phyloP scores from a whole-genome alignment of 2,329 filamentous ascomycete genomes.

The Malbranchea zuffiana region DNA sequence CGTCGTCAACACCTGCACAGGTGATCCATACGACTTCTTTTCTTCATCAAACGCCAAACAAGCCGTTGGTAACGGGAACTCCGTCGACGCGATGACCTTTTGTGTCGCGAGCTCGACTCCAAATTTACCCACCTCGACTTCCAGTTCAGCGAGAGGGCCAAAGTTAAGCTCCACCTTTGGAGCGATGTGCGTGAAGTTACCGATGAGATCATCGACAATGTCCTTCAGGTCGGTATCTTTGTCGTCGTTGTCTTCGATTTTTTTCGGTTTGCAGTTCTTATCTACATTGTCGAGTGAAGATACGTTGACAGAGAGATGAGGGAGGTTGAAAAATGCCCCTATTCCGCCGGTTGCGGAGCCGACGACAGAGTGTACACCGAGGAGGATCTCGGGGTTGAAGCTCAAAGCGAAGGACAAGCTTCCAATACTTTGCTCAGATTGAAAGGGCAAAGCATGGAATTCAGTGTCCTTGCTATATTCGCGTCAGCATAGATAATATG shows the following conservation, averaged over 20 bases:
- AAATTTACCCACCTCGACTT: slow-evolving; percentile 11
- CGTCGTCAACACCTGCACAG: slow-evolving; percentile 7
- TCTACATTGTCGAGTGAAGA: slow-evolving; percentile 15
- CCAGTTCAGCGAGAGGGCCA: slow-evolving; percentile 14
- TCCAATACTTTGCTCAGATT: slow-evolving; percentile 10
- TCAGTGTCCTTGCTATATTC: slow-evolving; percentile 13
- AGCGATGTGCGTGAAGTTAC: slow-evolving; percentile 15
- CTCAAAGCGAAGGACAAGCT: slow-evolving; percentile 12
- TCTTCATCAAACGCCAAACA: slow-evolving; percentile 17
- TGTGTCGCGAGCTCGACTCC: slow-evolving; percentile 3
- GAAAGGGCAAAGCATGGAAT: slow-evolving; percentile 15
- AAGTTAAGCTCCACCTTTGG: slow-evolving; percentile 17
- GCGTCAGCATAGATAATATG: neutral
- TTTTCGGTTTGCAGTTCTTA: slow-evolving; percentile 15
- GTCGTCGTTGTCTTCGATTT: neutral
- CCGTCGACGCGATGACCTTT: slow-evolving; percentile 8
- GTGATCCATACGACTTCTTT: slow-evolving; percentile 8
- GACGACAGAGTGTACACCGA: slow-evolving; percentile 13
- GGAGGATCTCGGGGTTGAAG: slow-evolving; percentile 17
- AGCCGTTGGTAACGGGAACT: slow-evolving; percentile 14
- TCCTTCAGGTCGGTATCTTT: neutral
- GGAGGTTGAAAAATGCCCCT: slow-evolving; percentile 18
- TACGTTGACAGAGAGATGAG: slow-evolving; percentile 17
- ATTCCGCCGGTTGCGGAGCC: slow-evolving; percentile 15
- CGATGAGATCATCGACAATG: slow-evolving; percentile 9